A percentile compares a stretch with the other conserved stretches of the same genome.
These are phyloP conservation scores for Penicillium sp. DNA, from an alignment of 2,329 filamentous ascomycete species.

Conservation along the genomic window DNA sequence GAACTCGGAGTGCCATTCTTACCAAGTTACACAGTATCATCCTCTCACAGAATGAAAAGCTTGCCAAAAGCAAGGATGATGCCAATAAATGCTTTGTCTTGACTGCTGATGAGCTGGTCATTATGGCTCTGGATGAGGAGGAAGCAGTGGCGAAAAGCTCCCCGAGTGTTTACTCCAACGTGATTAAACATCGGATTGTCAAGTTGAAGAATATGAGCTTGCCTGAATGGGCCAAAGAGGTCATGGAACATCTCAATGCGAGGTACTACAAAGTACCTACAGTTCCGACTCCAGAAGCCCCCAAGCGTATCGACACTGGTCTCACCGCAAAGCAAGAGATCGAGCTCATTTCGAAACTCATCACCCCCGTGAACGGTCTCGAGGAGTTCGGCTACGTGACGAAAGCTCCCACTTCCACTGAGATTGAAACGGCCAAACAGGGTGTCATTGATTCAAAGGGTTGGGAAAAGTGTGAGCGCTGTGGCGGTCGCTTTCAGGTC, in stretches of 20 bases:
- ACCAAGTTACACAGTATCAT: slow-evolving; percentile 49
- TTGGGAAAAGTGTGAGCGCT: slow-evolving; percentile 89
- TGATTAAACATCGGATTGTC: slow-evolving; percentile 79
- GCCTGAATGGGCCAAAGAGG: slow-evolving; percentile 70
- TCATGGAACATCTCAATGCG: slow-evolving; percentile 47
- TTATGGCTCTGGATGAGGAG: slow-evolving; percentile 65
- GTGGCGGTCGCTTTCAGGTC: slow-evolving; percentile 82
- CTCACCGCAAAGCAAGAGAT: slow-evolving; percentile 70
- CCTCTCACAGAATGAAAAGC: slow-evolving; percentile 42
- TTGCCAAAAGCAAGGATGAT: slow-evolving; percentile 34
- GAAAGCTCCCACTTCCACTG: slow-evolving; percentile 63
- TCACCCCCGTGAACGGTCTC: slow-evolving; percentile 66
- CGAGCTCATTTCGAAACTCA: slow-evolving; percentile 61
- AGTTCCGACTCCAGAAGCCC: slow-evolving; percentile 38
- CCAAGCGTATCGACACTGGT: slow-evolving; percentile 67
- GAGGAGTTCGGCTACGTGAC: slow-evolving; percentile 74
- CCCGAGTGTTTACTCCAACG: slow-evolving; percentile 73
- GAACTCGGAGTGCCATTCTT: slow-evolving; percentile 45
- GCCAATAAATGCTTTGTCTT: slow-evolving; percentile 41
- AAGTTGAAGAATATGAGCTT: slow-evolving; percentile 73
- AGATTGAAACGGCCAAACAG: slow-evolving; percentile 66
- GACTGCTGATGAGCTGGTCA: slow-evolving; percentile 46
- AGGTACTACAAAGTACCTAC: slow-evolving; percentile 37
- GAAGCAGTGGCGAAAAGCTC: slow-evolving; percentile 70
- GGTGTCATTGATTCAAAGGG: slow-evolving; percentile 69